These are phyloP conservation scores for Mycocentrospora acerina DNA, from an alignment of 2,329 filamentous ascomycete species.

Conservation along the genomic window DNA sequence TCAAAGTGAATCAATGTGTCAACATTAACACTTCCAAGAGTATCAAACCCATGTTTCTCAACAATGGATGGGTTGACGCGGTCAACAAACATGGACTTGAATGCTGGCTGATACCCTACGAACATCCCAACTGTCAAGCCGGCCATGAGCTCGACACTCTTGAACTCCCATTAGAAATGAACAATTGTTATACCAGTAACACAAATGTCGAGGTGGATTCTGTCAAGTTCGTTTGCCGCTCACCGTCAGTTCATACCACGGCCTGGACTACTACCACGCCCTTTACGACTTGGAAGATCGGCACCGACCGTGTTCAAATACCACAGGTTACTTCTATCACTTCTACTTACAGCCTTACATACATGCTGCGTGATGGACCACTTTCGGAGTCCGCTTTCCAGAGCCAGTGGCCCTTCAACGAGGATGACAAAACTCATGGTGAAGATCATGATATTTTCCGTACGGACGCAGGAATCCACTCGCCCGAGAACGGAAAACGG, in stretches of 20 bases:
- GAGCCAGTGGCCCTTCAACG: too few relatives aligned
- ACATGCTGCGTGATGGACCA: too few relatives aligned
- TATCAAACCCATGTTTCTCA: constrained; percentile 15
- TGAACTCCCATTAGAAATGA: constrained; percentile 8
- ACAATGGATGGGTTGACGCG: constrained; percentile 18
- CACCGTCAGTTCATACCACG: background rate
- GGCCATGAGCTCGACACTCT: background rate
- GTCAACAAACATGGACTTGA: constrained; percentile 10
- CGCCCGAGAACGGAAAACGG: too few relatives aligned
- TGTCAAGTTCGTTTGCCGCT: constrained; percentile 16
- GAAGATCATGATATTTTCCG: too few relatives aligned
- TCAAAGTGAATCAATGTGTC: constrained; percentile 20
- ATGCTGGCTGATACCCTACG: constrained; percentile 18
- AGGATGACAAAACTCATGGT: too few relatives aligned
- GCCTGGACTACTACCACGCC: constrained; percentile 3
- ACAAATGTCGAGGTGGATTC: constrained; percentile 4
- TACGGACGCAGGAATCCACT: background rate
- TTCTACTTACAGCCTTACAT: too few relatives aligned
- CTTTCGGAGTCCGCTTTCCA: too few relatives aligned
- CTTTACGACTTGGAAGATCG: constrained; percentile 17
- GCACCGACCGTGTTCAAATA: constrained; percentile 4
- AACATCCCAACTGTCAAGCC: constrained; percentile 7
- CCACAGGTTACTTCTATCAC: constrained; percentile 4
- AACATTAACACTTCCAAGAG: constrained; percentile 12
- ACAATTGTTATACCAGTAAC: constrained; percentile 3